phyloP scores from a whole-genome alignment of 1,284 basidiomycete genomes.

The Malassezia psittaci region DNA sequence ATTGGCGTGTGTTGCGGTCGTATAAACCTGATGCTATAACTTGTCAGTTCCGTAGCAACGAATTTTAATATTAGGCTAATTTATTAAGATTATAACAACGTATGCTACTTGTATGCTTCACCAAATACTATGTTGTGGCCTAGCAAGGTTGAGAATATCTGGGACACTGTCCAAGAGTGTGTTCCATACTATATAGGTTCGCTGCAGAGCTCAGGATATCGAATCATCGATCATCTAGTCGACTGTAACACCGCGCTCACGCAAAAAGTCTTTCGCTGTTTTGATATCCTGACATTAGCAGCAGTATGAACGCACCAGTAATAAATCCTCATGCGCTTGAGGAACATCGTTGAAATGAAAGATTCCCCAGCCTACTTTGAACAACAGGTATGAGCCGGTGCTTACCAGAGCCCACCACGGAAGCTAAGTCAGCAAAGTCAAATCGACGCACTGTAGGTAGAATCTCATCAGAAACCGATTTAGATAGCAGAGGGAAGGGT shows the following conservation, averaged over 20 bases:
- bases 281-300: conserved; percentile 25
- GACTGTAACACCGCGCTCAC: conserved; percentile 22
- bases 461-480: conserved; percentile 11
- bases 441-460: conserved; percentile 20
- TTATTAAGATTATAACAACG: too few relatives aligned
- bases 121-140: too few relatives aligned
- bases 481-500: conserved; percentile 15
- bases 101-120: too few relatives aligned
- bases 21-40: too few relatives aligned
- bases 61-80: too few relatives aligned
- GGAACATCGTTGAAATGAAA: conserved; percentile 26
- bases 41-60: too few relatives aligned
- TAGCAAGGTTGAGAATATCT: too few relatives aligned
- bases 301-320: conserved; percentile 18
- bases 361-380: conserved; percentile 26
- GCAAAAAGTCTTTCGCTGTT: conserved; percentile 24
- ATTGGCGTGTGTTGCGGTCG: too few relatives aligned
- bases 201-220: too few relatives aligned
- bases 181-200: too few relatives aligned
- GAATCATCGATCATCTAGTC: conserved; percentile 5
- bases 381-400: conserved; percentile 24
- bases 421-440: conserved; percentile 10
- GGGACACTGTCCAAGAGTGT: too few relatives aligned
- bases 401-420: conserved; percentile 30
- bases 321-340: conserved; percentile 23